These are phyloP conservation scores for Penicillium samsonianum DNA, from an alignment of 495 filamentous ascomycete species.

Conservation along the genomic window DNA sequence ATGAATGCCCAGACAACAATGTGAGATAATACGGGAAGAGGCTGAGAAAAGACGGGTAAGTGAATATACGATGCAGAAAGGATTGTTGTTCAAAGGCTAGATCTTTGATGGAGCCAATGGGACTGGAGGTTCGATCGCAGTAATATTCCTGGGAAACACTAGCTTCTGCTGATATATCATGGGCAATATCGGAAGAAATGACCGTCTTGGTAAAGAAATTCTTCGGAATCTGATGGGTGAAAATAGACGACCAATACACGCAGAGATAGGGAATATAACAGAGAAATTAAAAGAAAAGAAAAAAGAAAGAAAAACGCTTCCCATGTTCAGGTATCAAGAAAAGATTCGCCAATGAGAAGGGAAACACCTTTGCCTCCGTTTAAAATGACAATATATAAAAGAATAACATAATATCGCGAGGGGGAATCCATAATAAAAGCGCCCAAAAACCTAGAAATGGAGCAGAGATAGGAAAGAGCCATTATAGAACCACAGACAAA, in stretches of 20 bases:
- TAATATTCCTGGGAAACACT: conserved; percentile 12
- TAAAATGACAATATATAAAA: conserved; percentile 28
- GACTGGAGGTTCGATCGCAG: conserved; percentile 3
- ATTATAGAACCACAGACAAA: conserved; percentile 4
- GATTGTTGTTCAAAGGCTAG: not conserved
- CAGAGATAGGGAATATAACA: conserved; percentile 11
- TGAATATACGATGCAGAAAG: not conserved
- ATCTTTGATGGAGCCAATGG: conserved; percentile 3
- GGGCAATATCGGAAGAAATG: conserved; percentile 9
- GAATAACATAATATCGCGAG: conserved; percentile 6
- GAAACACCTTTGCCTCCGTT: conserved; percentile 37
- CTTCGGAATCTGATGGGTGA: not conserved
- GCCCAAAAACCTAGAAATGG: conserved; percentile 9
- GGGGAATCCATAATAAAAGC: conserved; percentile 19
- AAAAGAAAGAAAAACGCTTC: conserved; percentile 9
- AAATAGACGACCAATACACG: conserved; percentile 14
- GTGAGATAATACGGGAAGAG: not conserved
- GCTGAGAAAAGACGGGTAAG: not conserved
- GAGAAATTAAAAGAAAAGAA: conserved; percentile 4
- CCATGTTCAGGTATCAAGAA: conserved; percentile 10
- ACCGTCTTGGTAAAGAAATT: not conserved
- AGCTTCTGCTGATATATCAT: conserved; percentile 3
- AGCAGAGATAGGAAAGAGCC: conserved; percentile 1
- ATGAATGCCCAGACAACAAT: not conserved
- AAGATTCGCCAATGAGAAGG: conserved; percentile 24